These are phyloP conservation scores for Trypanosoma boissoni DNA, from an alignment of 208 protist species.

Conservation along the genomic window DNA sequence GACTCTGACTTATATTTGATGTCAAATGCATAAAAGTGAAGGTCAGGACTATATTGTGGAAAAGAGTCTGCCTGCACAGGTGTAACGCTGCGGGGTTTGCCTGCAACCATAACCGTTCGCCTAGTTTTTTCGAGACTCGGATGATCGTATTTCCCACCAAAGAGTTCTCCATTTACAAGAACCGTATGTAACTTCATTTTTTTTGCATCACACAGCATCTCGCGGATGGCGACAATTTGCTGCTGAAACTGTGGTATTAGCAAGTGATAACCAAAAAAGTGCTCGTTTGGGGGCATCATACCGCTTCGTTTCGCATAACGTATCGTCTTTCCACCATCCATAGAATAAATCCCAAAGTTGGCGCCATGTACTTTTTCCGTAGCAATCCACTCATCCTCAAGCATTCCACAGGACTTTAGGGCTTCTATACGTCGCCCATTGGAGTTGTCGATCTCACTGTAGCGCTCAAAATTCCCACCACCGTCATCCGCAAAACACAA, in stretches of 20 bases:
- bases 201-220: conserved; percentile 40
- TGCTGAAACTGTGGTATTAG: conserved; percentile 65
- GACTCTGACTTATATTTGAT: conserved; percentile 65
- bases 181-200: conserved; percentile 36
- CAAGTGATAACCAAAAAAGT: conserved; percentile 87
- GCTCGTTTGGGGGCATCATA: conserved; percentile 69
- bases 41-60: conserved; percentile 85
- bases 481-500: conserved; percentile 30
- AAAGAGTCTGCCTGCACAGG: conserved; percentile 77
- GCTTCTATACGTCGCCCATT: conserved; percentile 60
- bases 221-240: conserved; percentile 33
- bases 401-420: conserved; percentile 38
- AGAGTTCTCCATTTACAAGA: conserved; percentile 82
- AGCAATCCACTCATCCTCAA: conserved; percentile 85
- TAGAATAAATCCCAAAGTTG: conserved; percentile 86
- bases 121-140: conserved; percentile 46
- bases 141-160: conserved; percentile 88
- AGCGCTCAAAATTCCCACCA: conserved; percentile 61
- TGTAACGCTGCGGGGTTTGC: conserved; percentile 38
- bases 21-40: conserved; percentile 89
- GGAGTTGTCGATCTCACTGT: conserved; percentile 83
- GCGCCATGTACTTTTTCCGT: conserved; percentile 89
- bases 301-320: conserved; percentile 81
- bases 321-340: conserved; percentile 46
- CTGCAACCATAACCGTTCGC: conserved; percentile 50